Conservation (phyloP, 495 filamentous ascomycete species). For the Immersiella caudata region DNA sequence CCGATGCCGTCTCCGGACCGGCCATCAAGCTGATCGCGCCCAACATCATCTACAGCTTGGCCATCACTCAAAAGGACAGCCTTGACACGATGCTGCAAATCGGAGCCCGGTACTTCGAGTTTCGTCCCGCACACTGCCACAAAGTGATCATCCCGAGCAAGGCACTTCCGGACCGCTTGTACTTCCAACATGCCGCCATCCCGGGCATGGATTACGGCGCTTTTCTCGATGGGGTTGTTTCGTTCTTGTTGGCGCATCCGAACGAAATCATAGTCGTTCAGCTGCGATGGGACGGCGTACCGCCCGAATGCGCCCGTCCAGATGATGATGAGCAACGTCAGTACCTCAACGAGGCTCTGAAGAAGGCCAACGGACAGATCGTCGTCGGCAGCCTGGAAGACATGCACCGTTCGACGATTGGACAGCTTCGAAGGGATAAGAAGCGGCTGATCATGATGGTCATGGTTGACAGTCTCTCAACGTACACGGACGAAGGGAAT, state of each 20-base stretch:
- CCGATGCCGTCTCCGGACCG: slow-evolving; percentile 37
- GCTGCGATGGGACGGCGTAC: slow-evolving; percentile 58
- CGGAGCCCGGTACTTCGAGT: slow-evolving; percentile 60
- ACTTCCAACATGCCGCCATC: slow-evolving; percentile 58
- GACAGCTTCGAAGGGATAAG: slow-evolving; percentile 41
- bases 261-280: slow-evolving; percentile 57
- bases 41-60: slow-evolving; percentile 54
- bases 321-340: slow-evolving; percentile 46
- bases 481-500: slow-evolving; percentile 56
- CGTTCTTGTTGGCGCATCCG: slow-evolving; percentile 48
- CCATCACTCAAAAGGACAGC: slow-evolving; percentile 58
- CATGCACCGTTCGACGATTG: slow-evolving; percentile 41
- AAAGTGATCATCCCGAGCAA: slow-evolving; percentile 36
- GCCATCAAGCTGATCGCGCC: slow-evolving; percentile 48
- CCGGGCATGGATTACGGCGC: slow-evolving; percentile 56
- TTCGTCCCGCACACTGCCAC: slow-evolving; percentile 55
- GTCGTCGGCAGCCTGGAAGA: slow-evolving; percentile 41
- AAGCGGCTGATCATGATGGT: slow-evolving; percentile 54
- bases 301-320: slow-evolving; percentile 47
- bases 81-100: slow-evolving; percentile 50
- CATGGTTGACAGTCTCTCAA: slow-evolving; percentile 49
- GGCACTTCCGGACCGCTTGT: slow-evolving; percentile 49
- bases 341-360: slow-evolving; percentile 45
- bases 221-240: slow-evolving; percentile 49
- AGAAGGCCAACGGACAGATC: slow-evolving; percentile 33